Percentiles rank a stretch among this genome's conserved stretches.
Evolutionary conservation across 805 yeast genomes (phyloP).

Genomic region (Lachancea mirantina): DNA sequence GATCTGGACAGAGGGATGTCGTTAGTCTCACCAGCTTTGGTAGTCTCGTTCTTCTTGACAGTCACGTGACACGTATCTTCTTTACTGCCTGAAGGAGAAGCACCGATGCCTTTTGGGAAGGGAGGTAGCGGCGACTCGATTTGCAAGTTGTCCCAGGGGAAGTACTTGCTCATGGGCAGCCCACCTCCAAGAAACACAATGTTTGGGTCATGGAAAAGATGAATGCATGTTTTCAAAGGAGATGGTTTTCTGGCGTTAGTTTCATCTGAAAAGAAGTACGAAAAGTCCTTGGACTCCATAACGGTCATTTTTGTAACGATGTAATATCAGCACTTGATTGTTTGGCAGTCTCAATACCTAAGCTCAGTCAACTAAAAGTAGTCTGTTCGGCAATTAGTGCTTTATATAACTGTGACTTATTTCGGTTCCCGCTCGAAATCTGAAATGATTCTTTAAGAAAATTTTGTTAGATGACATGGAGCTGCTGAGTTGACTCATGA

Average conservation of each 20-base stretch:
- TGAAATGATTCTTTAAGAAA: too few relatives aligned
- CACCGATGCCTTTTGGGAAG: constrained; percentile 69
- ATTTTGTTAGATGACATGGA: too few relatives aligned
- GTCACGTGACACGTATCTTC: constrained; percentile 21
- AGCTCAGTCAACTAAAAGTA: too few relatives aligned
- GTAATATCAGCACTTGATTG: too few relatives aligned
- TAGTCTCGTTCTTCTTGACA: constrained; percentile 30
- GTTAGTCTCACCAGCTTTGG: constrained; percentile 38
- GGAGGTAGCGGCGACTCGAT: constrained; percentile 76
- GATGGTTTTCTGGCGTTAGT: constrained; percentile 71
- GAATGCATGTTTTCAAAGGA: constrained; percentile 77
- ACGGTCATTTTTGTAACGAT: constrained; percentile 19
- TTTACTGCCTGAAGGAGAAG: constrained; percentile 38
- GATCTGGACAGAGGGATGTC: constrained; percentile 75
- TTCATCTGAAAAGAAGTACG: constrained; percentile 71
- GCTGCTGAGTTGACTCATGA: too few relatives aligned
- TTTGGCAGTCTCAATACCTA: too few relatives aligned
- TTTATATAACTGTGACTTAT: too few relatives aligned
- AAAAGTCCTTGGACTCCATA: constrained; percentile 58
- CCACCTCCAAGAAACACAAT: constrained; percentile 94
- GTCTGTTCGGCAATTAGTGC: too few relatives aligned
- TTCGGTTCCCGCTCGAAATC: too few relatives aligned
- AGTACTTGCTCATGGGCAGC: constrained; percentile 80
- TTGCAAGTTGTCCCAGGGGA: constrained; percentile 77
- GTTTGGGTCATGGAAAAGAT: constrained; percentile 63